Percentiles rank a stretch among this genome's conserved stretches.
Conservation (phyloP, 805 yeast genomes). For the Candida coleopterorum region DNA sequence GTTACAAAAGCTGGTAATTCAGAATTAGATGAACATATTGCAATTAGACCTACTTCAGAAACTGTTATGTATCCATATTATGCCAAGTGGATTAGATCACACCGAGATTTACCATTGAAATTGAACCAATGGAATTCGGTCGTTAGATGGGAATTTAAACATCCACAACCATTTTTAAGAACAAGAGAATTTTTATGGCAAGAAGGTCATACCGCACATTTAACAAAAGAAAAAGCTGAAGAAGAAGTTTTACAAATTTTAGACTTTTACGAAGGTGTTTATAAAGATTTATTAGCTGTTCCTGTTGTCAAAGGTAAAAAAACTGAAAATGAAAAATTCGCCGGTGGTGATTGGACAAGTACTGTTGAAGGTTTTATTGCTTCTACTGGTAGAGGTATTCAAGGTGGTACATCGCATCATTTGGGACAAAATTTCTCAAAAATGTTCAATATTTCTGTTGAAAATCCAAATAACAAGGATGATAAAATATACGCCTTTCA, state of each 20-base stretch:
- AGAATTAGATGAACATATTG: constrained; percentile 96
- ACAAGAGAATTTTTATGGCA: constrained; percentile 99
- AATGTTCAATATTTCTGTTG: constrained; percentile 95
- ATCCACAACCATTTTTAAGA: constrained; percentile 98
- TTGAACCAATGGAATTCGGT: constrained; percentile 99
- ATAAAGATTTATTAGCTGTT: constrained; percentile 91
- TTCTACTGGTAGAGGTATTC: constrained; percentile 99
- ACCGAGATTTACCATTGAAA: constrained; percentile 94
- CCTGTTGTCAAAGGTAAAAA: constrained; percentile 94
- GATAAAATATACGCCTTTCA: constrained; percentile 89
- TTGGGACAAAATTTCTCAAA: constrained; percentile 97
- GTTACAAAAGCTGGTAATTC: constrained; percentile 94
- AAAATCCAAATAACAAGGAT: constrained; percentile 88
- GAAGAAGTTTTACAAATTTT: constrained; percentile 82
- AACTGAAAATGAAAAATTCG: constrained; percentile 97
- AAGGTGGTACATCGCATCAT: constrained; percentile 98
- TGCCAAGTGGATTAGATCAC: constrained; percentile 98
- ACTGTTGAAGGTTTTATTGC: constrained; percentile 97
- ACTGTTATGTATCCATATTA: constrained; percentile 99
- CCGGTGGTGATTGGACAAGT: constrained; percentile 95
- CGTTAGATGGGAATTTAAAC: constrained; percentile 99
- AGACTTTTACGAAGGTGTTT: constrained; percentile 78
- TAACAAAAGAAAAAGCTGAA: constrained; percentile 75
- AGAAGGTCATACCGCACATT: constrained; percentile 98
- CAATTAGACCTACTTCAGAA: constrained; percentile 98